Conservation (phyloP, 495 filamentous ascomycete genomes). For the Tuber indicum region DNA sequence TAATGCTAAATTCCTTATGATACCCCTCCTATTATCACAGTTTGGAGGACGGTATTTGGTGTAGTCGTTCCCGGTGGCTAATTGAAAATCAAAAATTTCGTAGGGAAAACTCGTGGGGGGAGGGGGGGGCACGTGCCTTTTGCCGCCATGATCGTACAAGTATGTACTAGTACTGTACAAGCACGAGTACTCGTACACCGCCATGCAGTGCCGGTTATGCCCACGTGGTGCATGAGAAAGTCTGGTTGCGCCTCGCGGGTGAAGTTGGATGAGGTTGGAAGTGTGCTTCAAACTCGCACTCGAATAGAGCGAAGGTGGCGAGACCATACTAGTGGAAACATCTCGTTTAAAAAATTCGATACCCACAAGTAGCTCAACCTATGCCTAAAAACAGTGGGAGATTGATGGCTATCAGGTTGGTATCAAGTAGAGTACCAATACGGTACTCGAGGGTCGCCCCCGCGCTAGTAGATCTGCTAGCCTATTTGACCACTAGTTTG, state of each 20-base stretch:
- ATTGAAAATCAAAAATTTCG: too few species aligned
- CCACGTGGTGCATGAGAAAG: neutral
- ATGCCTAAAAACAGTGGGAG: neutral
- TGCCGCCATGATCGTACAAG: too few species aligned
- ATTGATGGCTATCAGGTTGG: neutral
- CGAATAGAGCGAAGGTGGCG: neutral
- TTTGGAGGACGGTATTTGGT: too few species aligned
- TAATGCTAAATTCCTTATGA: too few species aligned
- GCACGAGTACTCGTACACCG: too few species aligned
- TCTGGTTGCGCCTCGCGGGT: neutral
- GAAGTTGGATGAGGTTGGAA: neutral
- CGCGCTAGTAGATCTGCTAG: neutral
- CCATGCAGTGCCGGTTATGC: neutral
- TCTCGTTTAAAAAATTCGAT: neutral
- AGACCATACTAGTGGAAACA: neutral
- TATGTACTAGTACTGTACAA: too few species aligned
- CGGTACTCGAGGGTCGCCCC: too few species aligned
- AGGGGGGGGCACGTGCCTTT: too few species aligned
- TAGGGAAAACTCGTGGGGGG: too few species aligned
- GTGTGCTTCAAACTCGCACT: neutral
- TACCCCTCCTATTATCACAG: too few species aligned
- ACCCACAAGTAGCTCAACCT: neutral
- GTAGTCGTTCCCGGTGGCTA: too few species aligned
- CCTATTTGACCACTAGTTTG: neutral
- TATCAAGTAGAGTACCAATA: neutral